A percentile compares a stretch with the other conserved stretches of the same genome.
Evolutionary conservation across 1,139 yeast species (phyloP).

Genomic region (Diutina sp.): DNA sequence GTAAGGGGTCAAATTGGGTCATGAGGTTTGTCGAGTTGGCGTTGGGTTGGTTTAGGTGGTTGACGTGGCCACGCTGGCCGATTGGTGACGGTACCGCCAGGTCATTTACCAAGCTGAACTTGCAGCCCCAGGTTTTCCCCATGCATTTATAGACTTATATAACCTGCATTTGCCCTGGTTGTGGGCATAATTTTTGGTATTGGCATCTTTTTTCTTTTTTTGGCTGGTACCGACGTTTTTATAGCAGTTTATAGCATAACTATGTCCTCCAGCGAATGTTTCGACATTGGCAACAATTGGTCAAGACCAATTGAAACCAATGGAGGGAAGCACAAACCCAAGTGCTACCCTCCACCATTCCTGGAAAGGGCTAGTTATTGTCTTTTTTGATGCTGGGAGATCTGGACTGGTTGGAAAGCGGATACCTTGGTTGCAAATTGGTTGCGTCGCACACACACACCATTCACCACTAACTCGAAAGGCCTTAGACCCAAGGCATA

Average conservation of each 20-base stretch:
- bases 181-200: neutral
- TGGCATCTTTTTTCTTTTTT: neutral
- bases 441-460: neutral
- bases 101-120: neutral
- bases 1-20: slow-evolving; percentile 11
- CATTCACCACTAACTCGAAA: neutral
- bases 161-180: neutral
- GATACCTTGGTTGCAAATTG: neutral
- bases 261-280: neutral
- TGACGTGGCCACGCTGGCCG: slow-evolving; percentile 3
- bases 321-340: neutral
- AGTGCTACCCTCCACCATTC: neutral
- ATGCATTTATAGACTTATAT: slow-evolving; percentile 1
- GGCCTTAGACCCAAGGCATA: neutral
- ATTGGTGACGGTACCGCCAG: neutral
- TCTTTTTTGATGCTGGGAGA: neutral
- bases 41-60: slow-evolving; percentile 2
- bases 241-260: slow-evolving; percentile 3
- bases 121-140: neutral
- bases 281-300: neutral
- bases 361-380: slow-evolving; percentile 1
- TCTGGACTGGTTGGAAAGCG: neutral
- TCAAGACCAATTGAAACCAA: neutral
- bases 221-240: neutral
- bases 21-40: neutral